phyloP scores from a whole-genome alignment of 805 yeast genomes.

The Pichia deserticola region DNA sequence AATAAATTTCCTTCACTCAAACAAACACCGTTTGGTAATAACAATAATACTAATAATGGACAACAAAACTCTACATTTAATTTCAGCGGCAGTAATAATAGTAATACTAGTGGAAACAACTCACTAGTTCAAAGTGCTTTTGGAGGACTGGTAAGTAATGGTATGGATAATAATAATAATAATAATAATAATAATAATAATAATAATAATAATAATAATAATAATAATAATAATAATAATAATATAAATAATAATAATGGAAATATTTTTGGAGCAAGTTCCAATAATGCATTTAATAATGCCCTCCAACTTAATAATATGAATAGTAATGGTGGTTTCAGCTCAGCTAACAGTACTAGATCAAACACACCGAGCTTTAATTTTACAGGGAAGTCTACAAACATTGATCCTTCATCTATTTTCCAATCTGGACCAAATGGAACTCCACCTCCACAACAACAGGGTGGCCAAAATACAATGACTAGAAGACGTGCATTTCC shows the following conservation, averaged over 20 bases:
- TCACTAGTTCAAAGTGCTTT: background rate
- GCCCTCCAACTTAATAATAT: background rate
- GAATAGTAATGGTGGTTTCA: background rate
- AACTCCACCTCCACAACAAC: background rate
- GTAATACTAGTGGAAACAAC: too few species aligned
- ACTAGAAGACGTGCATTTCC: constrained; percentile 4
- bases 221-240: background rate
- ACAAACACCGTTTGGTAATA: too few species aligned
- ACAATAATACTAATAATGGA: too few species aligned
- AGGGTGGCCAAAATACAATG: background rate
- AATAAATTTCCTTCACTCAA: too few species aligned
- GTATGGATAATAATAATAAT: background rate
- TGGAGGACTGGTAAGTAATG: background rate
- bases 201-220: background rate
- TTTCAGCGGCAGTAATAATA: too few species aligned
- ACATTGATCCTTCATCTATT: constrained; percentile 23
- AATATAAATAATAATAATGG: background rate
- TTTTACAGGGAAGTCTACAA: constrained; percentile 23
- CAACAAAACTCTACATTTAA: too few species aligned
- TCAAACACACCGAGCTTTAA: constrained; percentile 28
- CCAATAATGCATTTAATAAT: background rate
- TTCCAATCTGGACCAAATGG: constrained; percentile 15
- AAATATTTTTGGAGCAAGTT: background rate
- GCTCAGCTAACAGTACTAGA: constrained; percentile 1
- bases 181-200: background rate